Base-by-base conservation (phyloP, 352 stramenopile genomes). In the Globisporangium abappressorium region DNA sequence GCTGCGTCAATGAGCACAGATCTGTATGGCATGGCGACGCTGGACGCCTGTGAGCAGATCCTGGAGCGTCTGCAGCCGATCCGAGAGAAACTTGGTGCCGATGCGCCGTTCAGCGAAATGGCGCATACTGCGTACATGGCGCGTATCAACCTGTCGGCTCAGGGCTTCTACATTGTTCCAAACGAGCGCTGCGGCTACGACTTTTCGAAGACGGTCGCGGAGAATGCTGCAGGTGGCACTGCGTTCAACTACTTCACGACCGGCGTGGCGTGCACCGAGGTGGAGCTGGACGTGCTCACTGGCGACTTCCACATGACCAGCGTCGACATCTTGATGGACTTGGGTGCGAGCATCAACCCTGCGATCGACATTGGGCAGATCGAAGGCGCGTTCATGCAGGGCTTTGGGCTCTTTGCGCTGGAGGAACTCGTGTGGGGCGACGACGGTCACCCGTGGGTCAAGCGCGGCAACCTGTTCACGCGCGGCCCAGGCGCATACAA, bases 331-430 rank as follows among this genome's bases (percentile, higher is more conserved):
- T 59, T 93, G 56, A 97, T 97, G 89, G 92, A 98, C 67, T 81
- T 99, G 24, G 97, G 97, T 30, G 88, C 88, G 11, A 98, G 90
- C 61, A 97, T 99, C 71, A 99, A 99, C 74, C 96, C 96, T 34
- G 85, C 92, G 18, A 98, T 99, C 75, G 96, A 99, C 71, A 97
- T 99, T 73, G 96, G 97, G 18, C 97, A 99, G 78, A 98, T 99
- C 43, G 97, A 99, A 81, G 97, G 97, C 34, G 97, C 95, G 1
- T 99, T 99, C 75, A 91, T 98, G 63, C 96, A 99, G 70, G 96
- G 94, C 57, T 98, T 98, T 79, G 97, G 97, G 8, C 93, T 98
- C 72, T 94, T 94, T 51, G 97, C 93, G 4, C 91, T 98, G 47
- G 97, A 99, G 68, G 94, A 98, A 75, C 72, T 98, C 34, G 88